A percentile compares a stretch with the other conserved stretches of the same genome.
phyloP scores from a whole-genome alignment of 305 asterid genomes.

The Solanum aculeatissimum region DNA sequence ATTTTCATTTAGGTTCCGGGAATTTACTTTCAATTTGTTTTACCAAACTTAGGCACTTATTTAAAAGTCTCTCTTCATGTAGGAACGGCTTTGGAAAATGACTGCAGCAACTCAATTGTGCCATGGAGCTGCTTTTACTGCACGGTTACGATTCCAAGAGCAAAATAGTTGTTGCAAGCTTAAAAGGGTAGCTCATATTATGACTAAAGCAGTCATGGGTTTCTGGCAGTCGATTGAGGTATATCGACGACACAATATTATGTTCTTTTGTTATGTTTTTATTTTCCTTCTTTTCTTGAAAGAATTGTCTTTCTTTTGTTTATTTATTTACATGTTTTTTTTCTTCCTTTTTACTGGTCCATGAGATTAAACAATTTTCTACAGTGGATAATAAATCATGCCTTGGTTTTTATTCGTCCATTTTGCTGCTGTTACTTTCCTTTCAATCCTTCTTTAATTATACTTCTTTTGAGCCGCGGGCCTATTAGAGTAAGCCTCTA shows the following conservation, averaged over 20 bases:
- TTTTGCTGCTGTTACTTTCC: background rate
- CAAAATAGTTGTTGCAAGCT: conserved; percentile 29
- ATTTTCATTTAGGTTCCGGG: background rate
- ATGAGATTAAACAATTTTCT: background rate
- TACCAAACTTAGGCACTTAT: conserved; percentile 1
- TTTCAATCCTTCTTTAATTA: background rate
- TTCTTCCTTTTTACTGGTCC: background rate
- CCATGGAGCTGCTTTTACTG: conserved; percentile 43
- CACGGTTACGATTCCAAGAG: conserved; percentile 35
- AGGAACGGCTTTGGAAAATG: conserved; percentile 98
- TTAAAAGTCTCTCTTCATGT: conserved; percentile 3
- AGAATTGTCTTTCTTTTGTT: background rate
- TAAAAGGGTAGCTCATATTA: conserved; percentile 45
- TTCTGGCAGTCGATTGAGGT: conserved; percentile 87
- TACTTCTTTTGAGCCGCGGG: background rate
- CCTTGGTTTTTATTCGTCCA: background rate
- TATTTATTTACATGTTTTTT: background rate
- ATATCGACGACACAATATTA: background rate
- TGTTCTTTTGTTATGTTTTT: background rate
- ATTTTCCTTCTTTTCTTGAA: background rate
- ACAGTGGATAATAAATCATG: background rate
- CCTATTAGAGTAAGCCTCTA: background rate
- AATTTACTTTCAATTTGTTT: background rate
- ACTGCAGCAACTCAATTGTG: conserved; percentile 65
- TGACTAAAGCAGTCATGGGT: conserved; percentile 70